Conservation (phyloP, 371 early-diverging fungal genomes). For the Coemansia sp. region DNA sequence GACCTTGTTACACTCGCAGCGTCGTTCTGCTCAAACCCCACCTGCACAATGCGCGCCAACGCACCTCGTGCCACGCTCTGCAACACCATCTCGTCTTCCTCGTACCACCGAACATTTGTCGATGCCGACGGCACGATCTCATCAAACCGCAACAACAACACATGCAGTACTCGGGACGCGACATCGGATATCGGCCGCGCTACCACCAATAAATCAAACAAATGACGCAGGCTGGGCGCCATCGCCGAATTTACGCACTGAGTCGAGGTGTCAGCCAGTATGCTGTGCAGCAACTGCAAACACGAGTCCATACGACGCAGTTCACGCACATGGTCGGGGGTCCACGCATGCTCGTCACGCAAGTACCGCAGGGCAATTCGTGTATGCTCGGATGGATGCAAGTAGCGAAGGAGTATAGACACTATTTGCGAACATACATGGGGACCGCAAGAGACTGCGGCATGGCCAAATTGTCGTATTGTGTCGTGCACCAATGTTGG, state of each 20-base stretch:
- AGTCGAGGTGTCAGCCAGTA: slow-evolving; percentile 8
- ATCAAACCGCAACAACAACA: slow-evolving; percentile 38
- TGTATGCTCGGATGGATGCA: slow-evolving; percentile 21
- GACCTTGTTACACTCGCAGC: slow-evolving; percentile 9
- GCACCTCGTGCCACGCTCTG: slow-evolving; percentile 20
- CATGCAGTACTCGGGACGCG: slow-evolving; percentile 32
- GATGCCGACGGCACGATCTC: slow-evolving; percentile 8
- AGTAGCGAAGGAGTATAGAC: slow-evolving; percentile 19
- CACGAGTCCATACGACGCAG: slow-evolving; percentile 23
- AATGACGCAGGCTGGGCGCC: slow-evolving; percentile 20
- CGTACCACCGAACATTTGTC: slow-evolving; percentile 22
- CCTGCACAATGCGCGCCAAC: slow-evolving; percentile 18
- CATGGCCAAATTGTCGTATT: slow-evolving; percentile 34
- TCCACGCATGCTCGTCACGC: slow-evolving; percentile 30
- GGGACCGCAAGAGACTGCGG: slow-evolving; percentile 22
- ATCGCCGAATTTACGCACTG: slow-evolving; percentile 23
- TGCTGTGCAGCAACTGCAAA: slow-evolving; percentile 30
- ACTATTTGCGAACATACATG: slow-evolving; percentile 6
- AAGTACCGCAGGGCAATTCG: slow-evolving; percentile 31
- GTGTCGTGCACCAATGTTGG: slow-evolving; percentile 10
- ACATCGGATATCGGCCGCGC: slow-evolving; percentile 34
- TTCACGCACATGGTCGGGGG: slow-evolving; percentile 15
- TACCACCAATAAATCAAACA: slow-evolving; percentile 40
- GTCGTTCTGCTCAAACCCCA: slow-evolving; percentile 13
- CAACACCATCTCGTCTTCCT: slow-evolving; percentile 20